Evolutionary conservation across 352 stramenopile genomes (phyloP), one percentile per base, ranked within the genome.

Genomic region (Globisporangium splendens): DNA sequence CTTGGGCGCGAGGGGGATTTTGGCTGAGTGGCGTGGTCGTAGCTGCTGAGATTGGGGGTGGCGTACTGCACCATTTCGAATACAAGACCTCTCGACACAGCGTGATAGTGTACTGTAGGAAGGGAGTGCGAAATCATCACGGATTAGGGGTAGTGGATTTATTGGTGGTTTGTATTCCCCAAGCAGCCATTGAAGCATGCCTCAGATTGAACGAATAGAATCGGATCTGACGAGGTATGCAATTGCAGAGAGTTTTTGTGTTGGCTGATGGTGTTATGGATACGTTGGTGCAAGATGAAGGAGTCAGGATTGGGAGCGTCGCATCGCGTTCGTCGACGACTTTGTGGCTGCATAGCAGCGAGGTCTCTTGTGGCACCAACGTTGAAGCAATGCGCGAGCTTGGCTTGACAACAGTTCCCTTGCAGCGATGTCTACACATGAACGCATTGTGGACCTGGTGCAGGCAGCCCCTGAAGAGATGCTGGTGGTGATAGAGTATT

Each of bases 1-100:
- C 54, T 63, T 67, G 48, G 42, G 17, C 56, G 65, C 41, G 54
- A 47, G n/a, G 13, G 31, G 35, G 39, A 2, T 44, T 44, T 4
- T 44, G 39, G 28, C 28, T 44, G 39, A 44, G 39, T 44, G 39
- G 28, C 28, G 28, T 11, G 5, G 28, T 35, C 28, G 28, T 6
- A 35, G 28, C 28, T 35, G 28, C 5, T 35, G 39, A 12, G 12
- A 44, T 44, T 7, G 17, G 8, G 13, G 2, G 3, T 2, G 14
- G 38, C 38, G 39, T 3, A 44, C 13, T 4, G 39, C n/a, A 8
- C 13, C 10, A 1, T 3, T 18, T n/a, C 39, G 39, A 44, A 44
- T 44, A 44, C 8, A 44, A 10, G 39, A 15, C 39, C 39, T 12
- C 39, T 13, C 3, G 3, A 43, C 8, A 43, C 38, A 17, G 38